Conservation (phyloP, 257 asterid species). For the Solanum sparsipilum region DNA sequence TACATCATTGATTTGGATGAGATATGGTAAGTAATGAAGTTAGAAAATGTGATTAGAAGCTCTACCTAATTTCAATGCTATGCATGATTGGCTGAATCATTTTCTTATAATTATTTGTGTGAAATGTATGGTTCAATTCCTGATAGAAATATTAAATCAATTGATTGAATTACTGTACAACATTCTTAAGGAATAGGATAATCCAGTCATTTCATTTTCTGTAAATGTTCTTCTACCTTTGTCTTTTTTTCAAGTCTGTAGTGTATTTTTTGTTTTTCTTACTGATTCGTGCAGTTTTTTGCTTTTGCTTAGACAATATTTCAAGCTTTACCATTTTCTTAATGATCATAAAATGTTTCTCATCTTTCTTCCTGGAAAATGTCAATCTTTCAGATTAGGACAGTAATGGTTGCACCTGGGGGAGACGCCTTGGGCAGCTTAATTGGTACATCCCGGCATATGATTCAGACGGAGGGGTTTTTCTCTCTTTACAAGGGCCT, state of each 20-base stretch:
- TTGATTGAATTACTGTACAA: neutral
- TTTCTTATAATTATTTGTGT: neutral
- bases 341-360: neutral
- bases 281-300: neutral
- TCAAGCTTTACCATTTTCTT: neutral
- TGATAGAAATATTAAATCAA: neutral
- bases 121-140: neutral
- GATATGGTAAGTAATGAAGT: neutral
- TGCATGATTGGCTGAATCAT: neutral
- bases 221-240: neutral
- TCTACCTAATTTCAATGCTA: neutral
- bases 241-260: neutral
- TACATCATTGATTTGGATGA: neutral
- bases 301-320: neutral
- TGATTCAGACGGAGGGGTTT: slow-evolving; percentile 87
- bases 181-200: neutral
- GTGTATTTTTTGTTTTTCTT: neutral
- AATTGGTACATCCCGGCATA: slow-evolving; percentile 63
- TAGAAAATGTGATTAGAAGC: neutral
- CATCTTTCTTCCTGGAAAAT: neutral
- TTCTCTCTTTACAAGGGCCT: slow-evolving; percentile 90
- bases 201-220: neutral
- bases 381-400: slow-evolving; percentile 57
- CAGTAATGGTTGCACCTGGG: slow-evolving; percentile 97
- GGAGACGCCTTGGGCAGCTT: slow-evolving; percentile 95